Base-by-base conservation (phyloP, 306 rosid genomes). In the Lathyrus aphaca region DNA sequence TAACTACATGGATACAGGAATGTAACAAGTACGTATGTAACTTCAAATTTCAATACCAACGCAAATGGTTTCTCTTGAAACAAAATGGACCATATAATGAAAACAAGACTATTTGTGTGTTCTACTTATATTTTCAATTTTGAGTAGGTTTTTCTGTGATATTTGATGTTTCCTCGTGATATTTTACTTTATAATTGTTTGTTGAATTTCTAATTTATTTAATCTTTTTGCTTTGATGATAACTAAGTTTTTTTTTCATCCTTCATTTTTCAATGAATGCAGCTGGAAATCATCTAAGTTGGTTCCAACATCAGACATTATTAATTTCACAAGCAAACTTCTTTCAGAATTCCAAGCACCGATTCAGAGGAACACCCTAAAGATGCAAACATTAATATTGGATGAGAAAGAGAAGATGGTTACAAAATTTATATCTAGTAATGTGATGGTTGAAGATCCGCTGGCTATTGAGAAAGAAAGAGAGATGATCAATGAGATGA, bases 391-490 rank as follows among this genome's bases (percentile, higher is more conserved):
- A 49, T 77, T 91, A 53, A 87, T 91, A 67, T 74, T 91, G 86
- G 96, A 95, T 73, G 77, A 84, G 44, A 86, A 82, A 60, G 97
- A 93, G 77, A 91, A 86, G 86, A 49, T 29, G 27, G 58, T 55
- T 16, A 83, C 87, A 0, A 89, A 88, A 82, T 95, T 95, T 50
- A 50, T 82, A 53, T 87, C 96, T 60, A 68, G 78, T 56, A 95
- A 95, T 82, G 96, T 96, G 64, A 76, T 95, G 72, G 85, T 95
- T 64, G 93, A 91, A 72, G 99, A 95, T 86, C 95, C 99, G 27
- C 72, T 78, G 63, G 93, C 88, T 64, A 84, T 79, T 76, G 99
- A 95, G 91, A 87, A 82, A 78, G 99, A 87, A 67, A 86, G 95
- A 82, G 64, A 62, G 40, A 49, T 87, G 83, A n/a, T n/a, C n/a